Percentiles rank a stretch among this genome's conserved stretches.
These are phyloP conservation scores for Hemerocallis citrina DNA, from an alignment of 106 monocot genomes.

Conservation along the genomic window DNA sequence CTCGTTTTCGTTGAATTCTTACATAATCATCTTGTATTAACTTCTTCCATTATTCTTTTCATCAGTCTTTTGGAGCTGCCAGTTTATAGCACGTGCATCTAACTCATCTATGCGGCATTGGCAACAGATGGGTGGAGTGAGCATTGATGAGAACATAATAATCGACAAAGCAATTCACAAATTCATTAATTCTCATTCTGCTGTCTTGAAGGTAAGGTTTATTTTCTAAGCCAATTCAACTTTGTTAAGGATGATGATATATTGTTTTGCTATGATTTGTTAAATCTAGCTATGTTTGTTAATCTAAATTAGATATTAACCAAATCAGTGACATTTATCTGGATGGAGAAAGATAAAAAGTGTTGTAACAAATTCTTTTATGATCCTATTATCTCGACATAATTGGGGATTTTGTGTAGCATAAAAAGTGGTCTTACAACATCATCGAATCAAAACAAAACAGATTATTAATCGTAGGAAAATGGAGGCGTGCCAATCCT, in stretches of 20 bases:
- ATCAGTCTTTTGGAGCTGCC: slow-evolving; percentile 93
- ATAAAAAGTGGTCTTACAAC: too few relatives aligned
- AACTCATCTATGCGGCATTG: slow-evolving; percentile 89
- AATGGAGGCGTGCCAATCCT: too few relatives aligned
- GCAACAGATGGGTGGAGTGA: slow-evolving; percentile 95
- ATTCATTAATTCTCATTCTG: slow-evolving; percentile 68
- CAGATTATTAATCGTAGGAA: too few relatives aligned
- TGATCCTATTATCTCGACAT: too few relatives aligned
- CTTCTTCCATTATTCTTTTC: not conserved
- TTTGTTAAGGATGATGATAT: not conserved
- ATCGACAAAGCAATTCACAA: slow-evolving; percentile 88
- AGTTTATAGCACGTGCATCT: slow-evolving; percentile 91
- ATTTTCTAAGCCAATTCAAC: not conserved
- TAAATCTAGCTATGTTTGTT: not conserved
- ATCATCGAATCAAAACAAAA: too few relatives aligned
- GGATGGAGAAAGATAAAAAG: not conserved
- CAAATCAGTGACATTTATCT: not conserved
- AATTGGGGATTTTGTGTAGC: too few relatives aligned
- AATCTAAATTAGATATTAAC: not conserved
- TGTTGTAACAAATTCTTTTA: too few relatives aligned
- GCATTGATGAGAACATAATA: slow-evolving; percentile 74
- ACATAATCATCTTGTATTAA: too few relatives aligned
- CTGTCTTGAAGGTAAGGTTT: slow-evolving; percentile 69
- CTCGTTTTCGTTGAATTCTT: too few relatives aligned
- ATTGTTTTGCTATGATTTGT: not conserved